phyloP scores from a whole-genome alignment of 495 filamentous ascomycete genomes.

The Penicillium cinerascens region DNA sequence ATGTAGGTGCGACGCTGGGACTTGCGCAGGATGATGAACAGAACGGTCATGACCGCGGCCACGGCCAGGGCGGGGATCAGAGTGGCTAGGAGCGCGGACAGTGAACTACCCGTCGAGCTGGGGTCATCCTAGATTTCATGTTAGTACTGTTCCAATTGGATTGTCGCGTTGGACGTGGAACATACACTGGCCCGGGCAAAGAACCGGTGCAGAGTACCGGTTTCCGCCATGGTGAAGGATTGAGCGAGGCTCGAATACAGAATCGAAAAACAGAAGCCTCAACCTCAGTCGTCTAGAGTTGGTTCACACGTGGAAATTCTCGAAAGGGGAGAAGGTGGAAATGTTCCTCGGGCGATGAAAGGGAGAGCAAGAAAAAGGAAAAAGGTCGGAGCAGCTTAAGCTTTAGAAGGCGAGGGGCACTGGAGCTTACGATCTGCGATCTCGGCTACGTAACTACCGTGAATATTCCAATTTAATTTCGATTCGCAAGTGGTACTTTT shows the following conservation, averaged over 20 bases:
- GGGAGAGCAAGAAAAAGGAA: conserved; percentile 7
- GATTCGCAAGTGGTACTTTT: too few relatives aligned
- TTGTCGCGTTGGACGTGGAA: background rate
- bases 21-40: conserved; percentile 76
- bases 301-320: background rate
- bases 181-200: conserved; percentile 16
- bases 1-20: conserved; percentile 76
- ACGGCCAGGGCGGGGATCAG: conserved; percentile 52
- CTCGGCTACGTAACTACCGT: conserved; percentile 21
- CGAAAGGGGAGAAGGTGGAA: conserved; percentile 4
- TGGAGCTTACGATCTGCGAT: conserved; percentile 19
- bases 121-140: conserved; percentile 14
- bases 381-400: conserved; percentile 14
- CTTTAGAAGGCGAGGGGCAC: conserved; percentile 19
- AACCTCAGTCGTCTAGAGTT: background rate
- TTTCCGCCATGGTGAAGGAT: conserved; percentile 27
- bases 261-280: background rate
- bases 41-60: conserved; percentile 58
- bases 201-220: conserved; percentile 27
- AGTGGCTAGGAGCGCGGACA: conserved; percentile 63
- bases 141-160: background rate
- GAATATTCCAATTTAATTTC: conserved; percentile 1
- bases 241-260: background rate
- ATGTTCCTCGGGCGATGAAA: background rate
- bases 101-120: conserved; percentile 37